Evolutionary conservation across 768 basidiomycete species (phyloP).

Genomic region (Lactifluus pinguis): DNA sequence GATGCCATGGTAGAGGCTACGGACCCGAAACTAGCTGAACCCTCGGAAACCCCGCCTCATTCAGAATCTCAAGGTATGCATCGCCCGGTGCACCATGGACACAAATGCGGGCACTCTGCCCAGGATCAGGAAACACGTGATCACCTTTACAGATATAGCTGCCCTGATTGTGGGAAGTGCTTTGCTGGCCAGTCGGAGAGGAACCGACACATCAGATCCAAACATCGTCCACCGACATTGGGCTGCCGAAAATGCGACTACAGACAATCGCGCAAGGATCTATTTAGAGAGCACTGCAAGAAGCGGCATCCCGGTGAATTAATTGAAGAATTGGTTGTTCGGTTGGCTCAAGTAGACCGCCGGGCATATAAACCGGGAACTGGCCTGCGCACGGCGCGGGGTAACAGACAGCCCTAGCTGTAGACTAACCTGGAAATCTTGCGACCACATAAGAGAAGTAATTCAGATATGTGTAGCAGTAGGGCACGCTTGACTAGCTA

Average conservation of each 20-base stretch:
- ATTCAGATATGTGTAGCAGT: no score
- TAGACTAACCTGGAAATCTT: no score
- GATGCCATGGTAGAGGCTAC: background rate
- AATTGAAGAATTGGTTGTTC: conserved; percentile 3
- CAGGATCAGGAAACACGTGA: background rate
- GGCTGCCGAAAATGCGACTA: conserved; percentile 10
- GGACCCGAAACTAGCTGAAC: background rate
- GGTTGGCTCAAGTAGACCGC: background rate
- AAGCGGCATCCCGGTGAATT: conserved; percentile 5
- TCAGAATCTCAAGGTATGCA: no score
- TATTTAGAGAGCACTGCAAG: conserved; percentile 14
- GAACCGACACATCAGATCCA: conserved; percentile 7
- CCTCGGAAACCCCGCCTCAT: no score
- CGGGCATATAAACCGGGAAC: background rate
- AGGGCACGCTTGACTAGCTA: no score
- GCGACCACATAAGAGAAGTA: no score
- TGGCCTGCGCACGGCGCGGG: no score
- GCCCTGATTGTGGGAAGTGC: conserved; percentile 3
- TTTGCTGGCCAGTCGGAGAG: conserved; percentile 14
- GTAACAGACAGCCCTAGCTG: background rate
- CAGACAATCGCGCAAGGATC: conserved; percentile 13
- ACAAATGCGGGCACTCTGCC: background rate
- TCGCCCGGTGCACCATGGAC: background rate
- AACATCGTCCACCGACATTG: conserved; percentile 9
- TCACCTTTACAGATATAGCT: background rate